Percentiles rank a stretch among this genome's conserved stretches.
These are phyloP conservation scores for Chalaropsis thielavioides DNA, from an alignment of 2,329 filamentous ascomycete species.

Conservation along the genomic window DNA sequence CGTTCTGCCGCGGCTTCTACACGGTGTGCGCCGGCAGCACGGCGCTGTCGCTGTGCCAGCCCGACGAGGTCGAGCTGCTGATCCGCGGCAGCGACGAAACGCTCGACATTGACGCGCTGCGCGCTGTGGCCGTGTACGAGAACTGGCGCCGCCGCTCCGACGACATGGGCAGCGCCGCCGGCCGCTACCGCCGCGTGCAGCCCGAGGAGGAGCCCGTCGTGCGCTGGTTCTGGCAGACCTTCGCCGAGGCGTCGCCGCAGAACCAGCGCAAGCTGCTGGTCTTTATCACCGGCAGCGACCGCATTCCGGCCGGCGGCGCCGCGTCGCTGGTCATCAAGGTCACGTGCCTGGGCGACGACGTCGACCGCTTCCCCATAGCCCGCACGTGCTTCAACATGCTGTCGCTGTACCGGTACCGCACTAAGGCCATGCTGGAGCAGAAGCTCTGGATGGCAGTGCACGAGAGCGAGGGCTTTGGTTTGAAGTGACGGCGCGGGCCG, in stretches of 20 bases:
- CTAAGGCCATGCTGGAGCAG: slow-evolving; percentile 49
- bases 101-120: slow-evolving; percentile 61
- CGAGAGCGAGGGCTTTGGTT: slow-evolving; percentile 82
- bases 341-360: slow-evolving; percentile 60
- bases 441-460: slow-evolving; percentile 76
- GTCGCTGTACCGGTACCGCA: slow-evolving; percentile 58
- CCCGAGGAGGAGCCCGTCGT: slow-evolving; percentile 48
- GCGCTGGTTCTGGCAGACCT: slow-evolving; percentile 79
- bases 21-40: slow-evolving; percentile 73
- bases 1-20: slow-evolving; percentile 88
- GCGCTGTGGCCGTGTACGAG: slow-evolving; percentile 66
- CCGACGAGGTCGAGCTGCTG: slow-evolving; percentile 82
- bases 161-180: slow-evolving; percentile 29
- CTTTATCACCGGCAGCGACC: slow-evolving; percentile 82
- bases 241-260: slow-evolving; percentile 46
- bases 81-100: slow-evolving; percentile 73
- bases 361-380: slow-evolving; percentile 63
- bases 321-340: slow-evolving; percentile 65
- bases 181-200: slow-evolving; percentile 23
- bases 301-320: slow-evolving; percentile 77
- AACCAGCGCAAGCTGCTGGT: slow-evolving; percentile 67
- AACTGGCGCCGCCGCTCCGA: slow-evolving; percentile 44
- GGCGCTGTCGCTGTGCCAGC: slow-evolving; percentile 70
- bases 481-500: slow-evolving; percentile 63
- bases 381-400: slow-evolving; percentile 85